Conservation (phyloP, 768 basidiomycete genomes). For the Goffeauzyma gilvescens region DNA sequence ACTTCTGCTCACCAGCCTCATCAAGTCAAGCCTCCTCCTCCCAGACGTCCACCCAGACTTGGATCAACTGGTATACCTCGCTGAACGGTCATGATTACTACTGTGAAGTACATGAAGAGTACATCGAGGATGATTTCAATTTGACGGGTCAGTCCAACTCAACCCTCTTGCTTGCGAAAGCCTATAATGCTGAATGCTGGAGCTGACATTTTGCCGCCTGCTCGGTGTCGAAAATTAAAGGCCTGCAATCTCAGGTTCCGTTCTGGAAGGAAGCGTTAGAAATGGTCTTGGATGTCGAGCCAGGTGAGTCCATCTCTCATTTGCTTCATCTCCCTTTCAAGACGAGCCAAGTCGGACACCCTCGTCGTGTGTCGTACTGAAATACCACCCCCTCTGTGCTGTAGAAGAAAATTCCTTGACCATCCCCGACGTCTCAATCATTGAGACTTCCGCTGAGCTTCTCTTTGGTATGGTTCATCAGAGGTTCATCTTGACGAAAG, state of each 20-base stretch:
- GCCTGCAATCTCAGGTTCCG: constrained; percentile 46
- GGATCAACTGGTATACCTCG: constrained; percentile 32
- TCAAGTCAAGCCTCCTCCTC: constrained; percentile 28
- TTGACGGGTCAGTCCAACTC: constrained; percentile 47
- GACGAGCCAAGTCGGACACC: no score
- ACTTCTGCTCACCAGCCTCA: no score
- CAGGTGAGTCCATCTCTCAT: constrained; percentile 51
- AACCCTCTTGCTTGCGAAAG: not conserved
- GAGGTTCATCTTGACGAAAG: constrained; percentile 85
- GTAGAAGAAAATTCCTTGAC: constrained; percentile 66
- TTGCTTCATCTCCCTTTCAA: no score
- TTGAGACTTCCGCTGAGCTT: constrained; percentile 92
- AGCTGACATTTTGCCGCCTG: not conserved
- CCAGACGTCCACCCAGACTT: constrained; percentile 31
- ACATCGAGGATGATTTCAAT: constrained; percentile 99
- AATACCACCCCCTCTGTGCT: no score
- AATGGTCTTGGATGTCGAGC: constrained; percentile 98
- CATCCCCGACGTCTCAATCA: constrained; percentile 95
- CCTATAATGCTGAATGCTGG: not conserved
- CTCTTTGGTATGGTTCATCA: constrained; percentile 96
- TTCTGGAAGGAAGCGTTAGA: constrained; percentile 99
- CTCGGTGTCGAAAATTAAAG: not conserved
- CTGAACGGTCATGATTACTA: constrained; percentile 66
- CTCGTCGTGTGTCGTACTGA: no score
- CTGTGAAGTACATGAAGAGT: constrained; percentile 92